Percentiles rank a stretch among this genome's conserved stretches.
Evolutionary conservation across 2,329 filamentous ascomycete genomes (phyloP).

Genomic region (Talaromyces sp.): DNA sequence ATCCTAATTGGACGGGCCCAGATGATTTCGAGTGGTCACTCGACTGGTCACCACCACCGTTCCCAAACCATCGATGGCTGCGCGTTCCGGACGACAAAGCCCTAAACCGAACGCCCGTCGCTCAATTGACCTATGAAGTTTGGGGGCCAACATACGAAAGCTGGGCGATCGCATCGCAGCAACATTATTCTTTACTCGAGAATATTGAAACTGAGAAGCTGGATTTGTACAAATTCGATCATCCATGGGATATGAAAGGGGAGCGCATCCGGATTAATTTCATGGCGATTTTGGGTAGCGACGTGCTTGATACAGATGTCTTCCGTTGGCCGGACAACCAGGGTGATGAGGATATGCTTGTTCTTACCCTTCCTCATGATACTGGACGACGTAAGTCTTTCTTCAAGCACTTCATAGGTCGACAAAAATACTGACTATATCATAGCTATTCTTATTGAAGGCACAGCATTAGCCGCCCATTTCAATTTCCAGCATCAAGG

Average conservation of each 20-base stretch:
- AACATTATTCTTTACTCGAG: constrained; percentile 12
- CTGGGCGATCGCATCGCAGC: constrained; percentile 1
- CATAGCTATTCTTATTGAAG: constrained; percentile 11
- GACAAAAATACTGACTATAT: not conserved
- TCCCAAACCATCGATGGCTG: not conserved
- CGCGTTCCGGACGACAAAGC: not conserved
- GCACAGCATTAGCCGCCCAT: constrained; percentile 11
- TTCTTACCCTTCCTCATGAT: constrained; percentile 2
- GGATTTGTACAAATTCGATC: constrained; percentile 10
- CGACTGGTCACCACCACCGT: too few species aligned
- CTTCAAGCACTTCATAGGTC: not conserved
- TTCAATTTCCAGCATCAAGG: constrained; percentile 13
- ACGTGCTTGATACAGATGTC: constrained; percentile 5
- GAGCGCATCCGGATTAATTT: constrained; percentile 5
- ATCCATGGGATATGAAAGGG: constrained; percentile 1
- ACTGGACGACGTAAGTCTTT: constrained; percentile 6
- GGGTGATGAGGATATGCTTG: not conserved
- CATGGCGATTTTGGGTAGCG: constrained; percentile 1
- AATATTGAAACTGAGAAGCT: constrained; percentile 7
- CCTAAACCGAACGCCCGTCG: too few species aligned
- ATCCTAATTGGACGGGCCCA: too few species aligned
- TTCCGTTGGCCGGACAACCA: constrained; percentile 1
- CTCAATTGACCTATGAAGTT: not conserved
- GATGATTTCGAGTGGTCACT: too few species aligned
- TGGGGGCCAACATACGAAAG: constrained; percentile 2